Evolutionary conservation across 2,329 filamentous ascomycete genomes (phyloP), one percentile per base, ranked within the genome.

Genomic region (Cladosporium halotolerans): DNA sequence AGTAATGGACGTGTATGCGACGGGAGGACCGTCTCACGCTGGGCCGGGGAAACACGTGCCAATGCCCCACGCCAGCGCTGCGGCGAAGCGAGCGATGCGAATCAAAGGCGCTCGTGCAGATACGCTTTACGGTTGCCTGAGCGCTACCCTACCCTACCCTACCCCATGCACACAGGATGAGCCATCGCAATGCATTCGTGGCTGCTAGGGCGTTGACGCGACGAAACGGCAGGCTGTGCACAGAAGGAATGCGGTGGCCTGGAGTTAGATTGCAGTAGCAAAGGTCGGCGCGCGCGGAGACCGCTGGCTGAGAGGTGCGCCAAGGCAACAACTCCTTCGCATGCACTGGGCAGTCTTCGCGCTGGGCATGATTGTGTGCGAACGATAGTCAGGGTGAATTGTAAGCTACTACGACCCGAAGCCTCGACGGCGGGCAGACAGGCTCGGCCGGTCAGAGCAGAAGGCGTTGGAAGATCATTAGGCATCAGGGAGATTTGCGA

Each of bases 211-310:
- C 40, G 32, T 19, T 36, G n/a, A 36, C n/a, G 36, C 16, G 36
- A 39, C 36, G 36, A 39, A n/a, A 51, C 40, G 38, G 19, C 46
- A 51, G 47, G 47, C 47, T 51, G 47, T 51, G 47, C 47, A 43
- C 16, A 28, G 39, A 43, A 51, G 47, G 47, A 51, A 51, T 51
- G 47, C 47, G 47, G 47, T 51, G 47, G 47, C 47, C 47, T 51
- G 31, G 47, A 51, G 47, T 43, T 43, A 51, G 47, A 51, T 51
- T 51, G 47, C 47, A 36, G 39, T 23, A 51, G 16, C 14, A 8
- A 3, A 11, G 9, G 5, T 4, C 8, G 16, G 32, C 41, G 43
- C 47, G 47, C 47, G 47, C 47, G 47, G 47, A 44, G 40, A 23
- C 28, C 47, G 47, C 32, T 18, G 9, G 47, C 47, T 51, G 40